Evolutionary conservation across 345 rosid genomes (phyloP), one percentile per base, ranked within the genome.

Genomic region (Tarenaya hassleriana): DNA sequence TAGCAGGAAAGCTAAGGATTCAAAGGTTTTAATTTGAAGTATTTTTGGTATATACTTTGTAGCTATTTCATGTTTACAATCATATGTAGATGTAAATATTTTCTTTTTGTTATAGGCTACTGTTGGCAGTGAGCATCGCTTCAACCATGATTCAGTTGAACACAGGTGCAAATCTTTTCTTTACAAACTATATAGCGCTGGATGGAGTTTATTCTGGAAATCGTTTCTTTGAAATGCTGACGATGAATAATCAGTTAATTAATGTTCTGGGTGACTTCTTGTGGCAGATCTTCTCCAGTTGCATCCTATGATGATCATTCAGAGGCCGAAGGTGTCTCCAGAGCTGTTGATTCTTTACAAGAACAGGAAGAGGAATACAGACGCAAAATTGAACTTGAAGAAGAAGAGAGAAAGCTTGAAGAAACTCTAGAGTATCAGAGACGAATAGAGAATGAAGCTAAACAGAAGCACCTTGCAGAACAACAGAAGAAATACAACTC

Each of bases 351-450:
- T 55, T 76, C 70, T 61, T 64, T 75, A 50, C 79, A 75, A 69
- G 73, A 73, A 49, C 82, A 71, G 66, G 90, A 84, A 55, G 95
- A 84, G 60, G 95, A 84, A 73, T 62, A 75, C 56, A 79, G 75
- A 71, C 81, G 73, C 64, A 79, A 60, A 73, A 67, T 78, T 56
- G 95, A 88, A 82, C 83, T 79, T 54, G 94, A 85, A 74, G 86
- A 70, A 39, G 96, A 88, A 83, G 98, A 83, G 61, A 77, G 82
- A 66, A 85, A 83, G 76, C 95, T 88, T 19, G 85, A 83, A 71
- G 90, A 78, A 72, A 75, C 91, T 20, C 61, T 92, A 49, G 90
- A 83, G 70, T 83, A 84, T 66, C 98, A 88, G 71, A 85, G 94
- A 63, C 71, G 64, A 63, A 79, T 88, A 64, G 96, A 92, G 83